Conservation (phyloP, 805 yeast genomes). For the Pachysolen tannophilus region DNA sequence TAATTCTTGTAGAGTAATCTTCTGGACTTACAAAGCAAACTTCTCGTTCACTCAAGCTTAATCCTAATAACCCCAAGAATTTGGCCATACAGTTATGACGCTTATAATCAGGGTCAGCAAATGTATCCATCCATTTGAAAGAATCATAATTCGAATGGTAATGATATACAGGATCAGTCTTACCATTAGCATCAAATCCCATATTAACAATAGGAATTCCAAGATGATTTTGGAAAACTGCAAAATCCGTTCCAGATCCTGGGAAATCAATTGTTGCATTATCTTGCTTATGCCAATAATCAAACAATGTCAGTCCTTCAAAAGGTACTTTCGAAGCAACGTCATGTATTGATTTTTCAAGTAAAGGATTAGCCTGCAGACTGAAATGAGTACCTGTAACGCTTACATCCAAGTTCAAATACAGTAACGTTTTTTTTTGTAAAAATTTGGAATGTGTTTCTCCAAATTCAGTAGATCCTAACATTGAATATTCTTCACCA, state of each 20-base stretch:
- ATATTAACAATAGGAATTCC: constrained; percentile 59
- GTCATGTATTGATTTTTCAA: constrained; percentile 34
- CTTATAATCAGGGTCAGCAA: constrained; percentile 43
- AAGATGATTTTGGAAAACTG: constrained; percentile 55
- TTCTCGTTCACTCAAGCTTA: constrained; percentile 51
- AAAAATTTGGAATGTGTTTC: constrained; percentile 35
- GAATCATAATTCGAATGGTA: constrained; percentile 55
- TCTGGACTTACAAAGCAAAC: constrained; percentile 39
- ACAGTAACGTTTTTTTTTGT: constrained; percentile 37
- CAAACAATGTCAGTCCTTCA: constrained; percentile 33
- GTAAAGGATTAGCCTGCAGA: constrained; percentile 49
- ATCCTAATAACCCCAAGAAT: constrained; percentile 46
- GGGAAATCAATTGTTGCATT: constrained; percentile 31
- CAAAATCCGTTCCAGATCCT: constrained; percentile 46
- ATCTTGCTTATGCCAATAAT: constrained; percentile 34
- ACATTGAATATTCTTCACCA: constrained; percentile 38
- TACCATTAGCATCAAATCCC: constrained; percentile 28
- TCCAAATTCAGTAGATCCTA: constrained; percentile 52
- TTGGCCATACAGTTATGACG: constrained; percentile 52
- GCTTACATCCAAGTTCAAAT: constrained; percentile 43
- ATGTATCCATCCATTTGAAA: constrained; percentile 42
- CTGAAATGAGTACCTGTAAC: constrained; percentile 42
- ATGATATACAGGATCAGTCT: constrained; percentile 44
- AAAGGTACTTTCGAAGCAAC: constrained; percentile 40
- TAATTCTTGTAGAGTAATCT: constrained; percentile 39